A percentile compares a stretch with the other conserved stretches of the same genome.
These are phyloP conservation scores for Dionaea muscipula DNA, from an alignment of 179 eudicot species.

Conservation along the genomic window DNA sequence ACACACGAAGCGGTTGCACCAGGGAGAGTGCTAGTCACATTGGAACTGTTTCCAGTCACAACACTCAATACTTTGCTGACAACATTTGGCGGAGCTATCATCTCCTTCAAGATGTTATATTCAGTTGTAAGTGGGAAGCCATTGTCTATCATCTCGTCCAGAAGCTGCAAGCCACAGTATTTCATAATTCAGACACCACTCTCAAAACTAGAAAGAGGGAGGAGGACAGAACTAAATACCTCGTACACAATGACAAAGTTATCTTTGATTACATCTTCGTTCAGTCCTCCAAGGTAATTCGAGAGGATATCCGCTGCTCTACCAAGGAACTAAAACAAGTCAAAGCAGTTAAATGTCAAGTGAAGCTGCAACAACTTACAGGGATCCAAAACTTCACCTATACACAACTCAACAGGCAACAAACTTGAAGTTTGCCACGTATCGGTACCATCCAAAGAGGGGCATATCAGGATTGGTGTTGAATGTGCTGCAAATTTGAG, in stretches of 20 bases:
- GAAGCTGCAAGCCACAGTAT: slow-evolving; percentile 44
- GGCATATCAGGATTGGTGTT: too few species aligned
- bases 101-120: slow-evolving; percentile 79
- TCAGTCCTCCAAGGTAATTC: slow-evolving; percentile 82
- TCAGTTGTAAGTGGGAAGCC: slow-evolving; percentile 96
- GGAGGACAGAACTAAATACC: slow-evolving; percentile 24
- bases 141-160: slow-evolving; percentile 98
- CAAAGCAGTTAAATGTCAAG: neutral
- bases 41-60: slow-evolving; percentile 85
- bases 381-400: neutral
- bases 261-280: slow-evolving; percentile 91
- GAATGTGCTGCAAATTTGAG: too few species aligned
- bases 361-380: neutral
- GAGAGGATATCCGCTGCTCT: slow-evolving; percentile 89
- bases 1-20: slow-evolving; percentile 78
- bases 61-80: slow-evolving; percentile 89
- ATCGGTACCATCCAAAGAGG: too few species aligned
- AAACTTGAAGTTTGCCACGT: too few species aligned
- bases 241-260: slow-evolving; percentile 89
- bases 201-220: neutral
- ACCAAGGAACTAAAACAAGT: slow-evolving; percentile 62
- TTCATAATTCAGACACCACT: neutral
- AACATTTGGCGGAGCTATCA: slow-evolving; percentile 86
- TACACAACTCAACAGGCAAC: neutral
- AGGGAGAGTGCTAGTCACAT: slow-evolving; percentile 70